Evolutionary conservation across 2,329 filamentous ascomycete genomes (phyloP), one percentile per base, ranked within the genome.

Genomic region (Seiridium cupressi): DNA sequence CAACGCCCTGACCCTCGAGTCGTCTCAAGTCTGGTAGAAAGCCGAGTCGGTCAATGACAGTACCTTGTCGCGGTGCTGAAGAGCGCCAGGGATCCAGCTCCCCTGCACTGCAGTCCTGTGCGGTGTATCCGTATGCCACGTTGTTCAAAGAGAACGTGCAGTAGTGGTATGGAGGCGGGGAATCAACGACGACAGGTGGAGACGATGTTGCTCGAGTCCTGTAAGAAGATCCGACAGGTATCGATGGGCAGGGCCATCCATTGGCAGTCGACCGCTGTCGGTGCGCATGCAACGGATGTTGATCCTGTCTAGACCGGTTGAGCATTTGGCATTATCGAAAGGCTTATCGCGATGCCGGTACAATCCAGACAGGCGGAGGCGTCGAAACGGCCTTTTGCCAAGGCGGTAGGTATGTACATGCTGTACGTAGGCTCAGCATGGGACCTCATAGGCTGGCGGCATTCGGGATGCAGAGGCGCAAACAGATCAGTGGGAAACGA

Each of bases 1-100:
- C 55, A 40, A 58, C 55, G 55, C 55, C 44, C 49, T 58, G 55
- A 58, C 55, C 55, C 32, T 44, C 44, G 55, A 46, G 46, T 58
- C 42, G 42, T 57, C 54, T 47, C 54, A 57, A 35, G 44, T 46
- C 18, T 7, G 31, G 11, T 7, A 13, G 13, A 35, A 48, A n/a
- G 32, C 18, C 44, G 36, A 48, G 38, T 26, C 34, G 55, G 44
- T 58, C 55, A 40, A 58, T 11, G 26, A 51, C 46, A n/a, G 46
- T 38, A 51, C 34, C 18, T 31, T 40, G 11, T 26, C 26, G 35
- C 26, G 34, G 31, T 31, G 44, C 35, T 57, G 54, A 48, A 48
- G 40, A 48, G 44, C 38, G n/a, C 36, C 38, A 11, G 51, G 35
- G 35, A 8, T 46, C 9, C 11, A 6, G 40, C 54, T 36, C 40